Percentiles rank a stretch among this genome's conserved stretches.
Evolutionary conservation across 495 filamentous ascomycete genomes (phyloP).

Genomic region (Penicillium egyptiacum): DNA sequence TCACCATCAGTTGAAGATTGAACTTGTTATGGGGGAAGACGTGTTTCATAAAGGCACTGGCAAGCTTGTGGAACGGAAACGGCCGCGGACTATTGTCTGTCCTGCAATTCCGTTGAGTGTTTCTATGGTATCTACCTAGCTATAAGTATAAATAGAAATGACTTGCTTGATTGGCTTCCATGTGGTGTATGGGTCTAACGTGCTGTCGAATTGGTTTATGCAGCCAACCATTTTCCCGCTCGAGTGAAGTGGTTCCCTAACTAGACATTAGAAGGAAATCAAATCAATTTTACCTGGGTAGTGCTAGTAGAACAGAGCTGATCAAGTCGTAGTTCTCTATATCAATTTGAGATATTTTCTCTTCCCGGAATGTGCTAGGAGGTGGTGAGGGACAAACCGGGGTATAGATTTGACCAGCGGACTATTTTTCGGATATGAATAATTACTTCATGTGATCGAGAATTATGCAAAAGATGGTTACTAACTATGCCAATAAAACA

Average conservation of each 20-base stretch:
- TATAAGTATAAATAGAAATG: neutral
- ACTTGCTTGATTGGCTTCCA: neutral
- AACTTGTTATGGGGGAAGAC: neutral
- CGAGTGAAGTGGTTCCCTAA: too few relatives aligned
- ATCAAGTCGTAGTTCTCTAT: neutral
- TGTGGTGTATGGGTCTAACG: neutral
- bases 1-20: neutral
- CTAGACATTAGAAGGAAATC: neutral
- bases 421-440: neutral
- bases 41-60: neutral
- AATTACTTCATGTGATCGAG: neutral
- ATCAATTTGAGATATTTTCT: neutral
- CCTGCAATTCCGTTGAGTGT: slow-evolving; percentile 4
- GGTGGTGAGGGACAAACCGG: too few relatives aligned
- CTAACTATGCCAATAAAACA: neutral
- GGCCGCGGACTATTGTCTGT: neutral
- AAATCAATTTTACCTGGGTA: neutral
- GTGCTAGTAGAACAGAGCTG: neutral
- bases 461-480: neutral
- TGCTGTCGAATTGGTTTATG: neutral
- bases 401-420: neutral
- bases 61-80: slow-evolving; percentile 4
- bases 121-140: neutral
- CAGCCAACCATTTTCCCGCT: neutral
- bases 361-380: neutral